phyloP scores from a whole-genome alignment of 139 green algal genomes.

The Coccomyxa sp. region DNA sequence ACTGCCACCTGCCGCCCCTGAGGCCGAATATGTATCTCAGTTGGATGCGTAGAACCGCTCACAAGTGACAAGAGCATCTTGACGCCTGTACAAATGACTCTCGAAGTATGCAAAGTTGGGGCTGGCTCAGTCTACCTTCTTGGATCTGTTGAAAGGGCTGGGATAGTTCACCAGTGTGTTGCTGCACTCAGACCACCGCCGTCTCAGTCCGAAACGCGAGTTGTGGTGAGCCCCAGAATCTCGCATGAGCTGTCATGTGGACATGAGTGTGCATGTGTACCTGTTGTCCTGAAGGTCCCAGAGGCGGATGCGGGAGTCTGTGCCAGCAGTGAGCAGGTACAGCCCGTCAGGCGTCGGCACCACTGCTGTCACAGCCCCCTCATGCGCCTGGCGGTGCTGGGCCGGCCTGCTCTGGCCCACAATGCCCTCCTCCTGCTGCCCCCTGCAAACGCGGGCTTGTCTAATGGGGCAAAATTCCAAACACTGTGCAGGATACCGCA shows the following conservation, averaged over 20 bases:
- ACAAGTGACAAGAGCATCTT: neutral
- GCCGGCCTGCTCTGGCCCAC: neutral
- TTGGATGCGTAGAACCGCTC: neutral
- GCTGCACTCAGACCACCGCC: conserved; percentile 6
- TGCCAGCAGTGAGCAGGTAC: conserved; percentile 61
- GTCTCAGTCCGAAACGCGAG: neutral
- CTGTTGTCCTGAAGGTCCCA: conserved; percentile 56
- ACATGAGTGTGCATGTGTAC: no score
- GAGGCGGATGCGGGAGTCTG: conserved; percentile 68
- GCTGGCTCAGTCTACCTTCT: conserved; percentile 10
- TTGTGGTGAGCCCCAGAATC: no score
- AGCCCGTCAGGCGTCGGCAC: conserved; percentile 57
- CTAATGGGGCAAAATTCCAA: no score
- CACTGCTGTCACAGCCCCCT: conserved; percentile 45
- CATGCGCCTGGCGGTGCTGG: conserved; percentile 22
- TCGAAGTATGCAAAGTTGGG: neutral
- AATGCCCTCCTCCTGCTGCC: neutral
- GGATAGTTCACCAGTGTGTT: conserved; percentile 70
- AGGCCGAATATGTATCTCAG: neutral
- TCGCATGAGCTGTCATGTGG: no score
- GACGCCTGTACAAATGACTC: neutral
- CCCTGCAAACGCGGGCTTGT: neutral
- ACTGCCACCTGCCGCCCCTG: conserved; percentile 55
- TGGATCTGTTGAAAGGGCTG: conserved; percentile 52
- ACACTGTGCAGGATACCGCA: no score